Evolutionary conservation across 306 rosid genomes (phyloP), one percentile per base, ranked within the genome.

Genomic region (Casuarina glauca): DNA sequence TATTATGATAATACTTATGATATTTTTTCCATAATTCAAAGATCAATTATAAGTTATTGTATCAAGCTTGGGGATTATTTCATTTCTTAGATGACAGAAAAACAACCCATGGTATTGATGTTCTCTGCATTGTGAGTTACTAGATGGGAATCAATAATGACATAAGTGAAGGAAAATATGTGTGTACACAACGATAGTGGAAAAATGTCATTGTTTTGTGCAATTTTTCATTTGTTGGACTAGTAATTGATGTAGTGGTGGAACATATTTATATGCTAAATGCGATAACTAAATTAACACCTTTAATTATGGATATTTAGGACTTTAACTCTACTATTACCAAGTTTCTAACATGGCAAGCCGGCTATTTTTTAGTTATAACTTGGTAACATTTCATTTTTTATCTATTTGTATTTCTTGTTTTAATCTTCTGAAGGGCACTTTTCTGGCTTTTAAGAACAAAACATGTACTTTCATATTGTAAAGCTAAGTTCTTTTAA

Each of bases 101-200:
- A 26, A 26, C 32, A 26, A 26, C 32, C 32, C 32, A 26, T 26
- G 32, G 32, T 26, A 26, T 26, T 26, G 32, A 26, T 26, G 32
- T 26, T 26, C 0, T 26, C 32, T 70, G 45, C 62, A 9, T 72
- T 72, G 67, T 70, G 91, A 98, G 91, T 88, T 62, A 79, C 82
- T 87, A 96, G 98, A 76, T 74, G 69, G 70, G 46, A 26, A 46
- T 11, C 16, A 72, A 44, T 8, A 88, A 80, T 3, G 84, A 84
- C 69, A 88, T 68, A 46, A 85, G 82, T 52, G 83, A 69, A 49
- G 82, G 9, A 1, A 85, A 62, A 70, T 79, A 82, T 11, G 90
- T 96, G 99, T 75, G 87, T 83, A 45, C 93, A 96, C 46, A 91
- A 83, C 73, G 89, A 91, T 1, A 91, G 86, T 74, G 99, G 99